Conservation (phyloP, 495 filamentous ascomycete genomes). For the Podospora australis region DNA sequence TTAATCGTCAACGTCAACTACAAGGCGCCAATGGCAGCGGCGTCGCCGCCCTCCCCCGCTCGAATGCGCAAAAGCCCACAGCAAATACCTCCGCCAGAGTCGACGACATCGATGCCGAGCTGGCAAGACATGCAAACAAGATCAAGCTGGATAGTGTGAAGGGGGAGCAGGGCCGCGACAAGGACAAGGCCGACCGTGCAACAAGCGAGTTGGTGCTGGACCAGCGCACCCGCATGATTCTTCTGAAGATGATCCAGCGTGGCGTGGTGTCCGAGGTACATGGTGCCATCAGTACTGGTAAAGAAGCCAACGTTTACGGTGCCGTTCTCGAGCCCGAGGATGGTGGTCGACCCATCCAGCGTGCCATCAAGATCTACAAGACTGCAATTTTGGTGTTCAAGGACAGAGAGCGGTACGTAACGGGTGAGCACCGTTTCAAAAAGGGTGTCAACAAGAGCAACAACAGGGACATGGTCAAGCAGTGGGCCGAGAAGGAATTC, state of each 20-base stretch:
- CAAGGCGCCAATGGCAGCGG: slow-evolving; percentile 26
- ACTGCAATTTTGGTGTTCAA: slow-evolving; percentile 95
- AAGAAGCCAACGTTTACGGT: slow-evolving; percentile 96
- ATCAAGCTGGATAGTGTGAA: slow-evolving; percentile 71
- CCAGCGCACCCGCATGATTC: slow-evolving; percentile 86
- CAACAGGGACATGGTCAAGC: slow-evolving; percentile 90
- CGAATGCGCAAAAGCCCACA: slow-evolving; percentile 76
- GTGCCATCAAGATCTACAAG: slow-evolving; percentile 98
- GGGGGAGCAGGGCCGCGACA: slow-evolving; percentile 44
- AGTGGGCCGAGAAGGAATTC: slow-evolving; percentile 99
- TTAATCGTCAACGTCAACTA: slow-evolving; percentile 74
- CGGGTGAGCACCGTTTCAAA: slow-evolving; percentile 73
- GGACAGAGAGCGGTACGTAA: slow-evolving; percentile 89
- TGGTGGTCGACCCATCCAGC: slow-evolving; percentile 42
- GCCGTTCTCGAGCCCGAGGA: slow-evolving; percentile 37
- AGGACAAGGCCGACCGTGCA: slow-evolving; percentile 86
- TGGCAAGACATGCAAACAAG: slow-evolving; percentile 83
- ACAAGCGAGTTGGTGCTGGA: slow-evolving; percentile 92
- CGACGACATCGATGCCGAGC: slow-evolving; percentile 78
- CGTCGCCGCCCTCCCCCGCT: slow-evolving; percentile 58
- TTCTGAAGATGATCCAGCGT: slow-evolving; percentile 90
- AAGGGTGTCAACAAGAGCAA: slow-evolving; percentile 84
- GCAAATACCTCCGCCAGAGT: slow-evolving; percentile 71
- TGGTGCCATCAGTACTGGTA: slow-evolving; percentile 88
- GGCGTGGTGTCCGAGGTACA: slow-evolving; percentile 76